These are phyloP conservation scores for Nannizziopsis arthrosporioides DNA, from an alignment of 2,329 filamentous ascomycete species.

Conservation along the genomic window DNA sequence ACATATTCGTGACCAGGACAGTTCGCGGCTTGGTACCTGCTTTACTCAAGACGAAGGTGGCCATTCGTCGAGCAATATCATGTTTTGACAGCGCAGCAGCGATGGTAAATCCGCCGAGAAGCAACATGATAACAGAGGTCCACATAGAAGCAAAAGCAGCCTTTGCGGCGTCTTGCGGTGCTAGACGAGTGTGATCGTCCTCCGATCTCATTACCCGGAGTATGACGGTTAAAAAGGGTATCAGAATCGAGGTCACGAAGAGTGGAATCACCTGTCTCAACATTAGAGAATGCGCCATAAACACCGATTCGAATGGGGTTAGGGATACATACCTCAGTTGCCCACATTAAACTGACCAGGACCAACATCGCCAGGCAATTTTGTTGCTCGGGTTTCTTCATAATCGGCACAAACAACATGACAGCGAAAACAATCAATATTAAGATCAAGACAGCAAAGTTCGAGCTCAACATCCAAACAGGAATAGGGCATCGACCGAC, in stretches of 20 bases:
- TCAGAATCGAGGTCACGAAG: constrained; percentile 87
- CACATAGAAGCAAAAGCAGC: constrained; percentile 95
- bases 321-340: constrained; percentile 61
- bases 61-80: constrained; percentile 94
- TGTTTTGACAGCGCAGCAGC: constrained; percentile 93
- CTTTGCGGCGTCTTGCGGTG: constrained; percentile 66
- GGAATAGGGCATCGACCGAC: constrained; percentile 66
- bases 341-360: constrained; percentile 90
- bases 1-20: constrained; percentile 95
- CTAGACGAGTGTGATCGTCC: constrained; percentile 55
- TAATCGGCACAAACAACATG: constrained; percentile 65
- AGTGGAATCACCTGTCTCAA: constrained; percentile 67
- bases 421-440: constrained; percentile 63
- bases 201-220: constrained; percentile 74
- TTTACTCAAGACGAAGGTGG: constrained; percentile 90
- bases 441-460: constrained; percentile 62
- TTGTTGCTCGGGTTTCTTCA: constrained; percentile 80
- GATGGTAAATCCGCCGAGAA: constrained; percentile 90
- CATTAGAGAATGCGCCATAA: background rate
- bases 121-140: constrained; percentile 97
- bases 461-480: constrained; percentile 69
- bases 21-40: constrained; percentile 81
- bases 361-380: constrained; percentile 90
- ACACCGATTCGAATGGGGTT: background rate
- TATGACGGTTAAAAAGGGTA: constrained; percentile 85